These are phyloP conservation scores for Fonsecaea pugnacius DNA, from an alignment of 2,329 filamentous ascomycete genomes.

Conservation along the genomic window DNA sequence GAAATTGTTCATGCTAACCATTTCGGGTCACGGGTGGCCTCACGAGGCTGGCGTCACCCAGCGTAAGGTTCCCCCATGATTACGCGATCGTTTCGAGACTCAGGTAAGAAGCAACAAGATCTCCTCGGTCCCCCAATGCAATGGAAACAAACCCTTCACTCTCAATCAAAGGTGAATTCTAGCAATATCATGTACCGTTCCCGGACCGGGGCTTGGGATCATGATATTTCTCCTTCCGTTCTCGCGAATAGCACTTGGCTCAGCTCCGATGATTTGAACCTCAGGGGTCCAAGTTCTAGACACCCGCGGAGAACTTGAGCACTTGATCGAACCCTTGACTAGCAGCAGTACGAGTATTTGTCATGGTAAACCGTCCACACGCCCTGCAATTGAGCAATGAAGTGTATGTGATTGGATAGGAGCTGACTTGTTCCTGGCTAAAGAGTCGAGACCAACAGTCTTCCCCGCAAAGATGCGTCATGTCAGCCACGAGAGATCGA, in stretches of 20 bases:
- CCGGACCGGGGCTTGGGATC: neutral
- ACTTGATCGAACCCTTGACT: neutral
- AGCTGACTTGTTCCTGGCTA: constrained; percentile 13
- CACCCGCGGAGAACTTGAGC: neutral
- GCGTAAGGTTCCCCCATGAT: neutral
- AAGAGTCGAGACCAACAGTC: constrained; percentile 9
- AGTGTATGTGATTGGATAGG: constrained; percentile 1
- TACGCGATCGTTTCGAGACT: neutral
- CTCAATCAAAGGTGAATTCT: neutral
- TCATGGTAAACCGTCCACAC: neutral
- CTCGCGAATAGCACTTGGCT: neutral
- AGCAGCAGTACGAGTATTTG: neutral
- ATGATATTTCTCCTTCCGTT: neutral
- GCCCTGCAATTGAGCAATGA: neutral
- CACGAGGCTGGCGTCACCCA: constrained; percentile 1
- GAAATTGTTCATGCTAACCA: neutral
- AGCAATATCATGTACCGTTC: neutral
- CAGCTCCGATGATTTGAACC: neutral
- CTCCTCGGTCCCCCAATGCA: neutral
- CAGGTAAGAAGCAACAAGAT: neutral
- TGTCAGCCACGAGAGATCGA: neutral
- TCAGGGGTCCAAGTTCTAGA: neutral
- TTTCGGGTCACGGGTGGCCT: neutral
- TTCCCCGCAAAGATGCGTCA: constrained; percentile 14
- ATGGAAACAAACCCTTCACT: neutral